These are phyloP conservation scores for Blumeriella jaapii DNA, from an alignment of 2,329 filamentous ascomycete species.

Conservation along the genomic window DNA sequence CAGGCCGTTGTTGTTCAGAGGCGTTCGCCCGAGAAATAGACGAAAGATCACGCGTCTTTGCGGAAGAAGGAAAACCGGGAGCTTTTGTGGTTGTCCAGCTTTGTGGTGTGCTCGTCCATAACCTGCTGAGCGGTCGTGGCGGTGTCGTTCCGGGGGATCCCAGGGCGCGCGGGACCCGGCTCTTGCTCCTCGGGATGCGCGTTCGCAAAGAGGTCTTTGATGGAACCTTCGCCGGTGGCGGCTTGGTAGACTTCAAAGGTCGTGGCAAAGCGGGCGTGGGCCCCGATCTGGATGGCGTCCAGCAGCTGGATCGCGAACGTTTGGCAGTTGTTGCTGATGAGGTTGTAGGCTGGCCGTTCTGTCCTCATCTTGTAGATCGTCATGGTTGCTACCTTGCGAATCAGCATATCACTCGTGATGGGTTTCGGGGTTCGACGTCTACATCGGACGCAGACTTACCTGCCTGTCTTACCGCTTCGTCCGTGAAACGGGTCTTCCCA, in stretches of 20 bases:
- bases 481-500: conserved; percentile 42
- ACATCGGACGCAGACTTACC: no score
- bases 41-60: no score
- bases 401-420: conserved; percentile 1
- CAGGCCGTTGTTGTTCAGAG: no score
- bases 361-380: conserved; percentile 41
- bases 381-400: conserved; percentile 34
- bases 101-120: conserved; percentile 42
- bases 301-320: conserved; percentile 42
- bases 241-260: conserved; percentile 41
- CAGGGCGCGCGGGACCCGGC: conserved; percentile 18
- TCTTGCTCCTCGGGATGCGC: conserved; percentile 27
- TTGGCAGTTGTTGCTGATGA: conserved; percentile 50
- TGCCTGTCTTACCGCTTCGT: conserved; percentile 39
- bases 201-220: conserved; percentile 39
- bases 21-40: no score
- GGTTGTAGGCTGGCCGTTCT: conserved; percentile 40
- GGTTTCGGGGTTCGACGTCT: no score
- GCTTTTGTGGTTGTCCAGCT: no score
- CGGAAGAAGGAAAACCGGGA: no score
- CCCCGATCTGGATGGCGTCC: conserved; percentile 41
- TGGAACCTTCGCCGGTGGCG: conserved; percentile 37
- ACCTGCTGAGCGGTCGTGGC: conserved; percentile 39
- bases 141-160: conserved; percentile 28
- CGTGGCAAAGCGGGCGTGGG: conserved; percentile 40